phyloP scores from a whole-genome alignment of 345 rosid genomes.

The Firmiana major region DNA sequence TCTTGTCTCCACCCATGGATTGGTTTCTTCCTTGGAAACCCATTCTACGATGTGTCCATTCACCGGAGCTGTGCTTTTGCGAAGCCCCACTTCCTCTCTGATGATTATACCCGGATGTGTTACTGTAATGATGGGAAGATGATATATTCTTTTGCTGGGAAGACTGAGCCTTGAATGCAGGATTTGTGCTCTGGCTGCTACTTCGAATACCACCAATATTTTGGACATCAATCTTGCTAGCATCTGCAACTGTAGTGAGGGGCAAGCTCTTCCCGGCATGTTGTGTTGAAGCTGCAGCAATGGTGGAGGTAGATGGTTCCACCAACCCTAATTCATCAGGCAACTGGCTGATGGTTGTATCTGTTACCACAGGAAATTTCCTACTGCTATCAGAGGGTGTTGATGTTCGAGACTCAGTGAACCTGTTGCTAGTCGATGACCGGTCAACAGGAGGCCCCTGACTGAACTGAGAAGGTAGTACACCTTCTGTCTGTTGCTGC shows the following conservation, averaged over 20 bases:
- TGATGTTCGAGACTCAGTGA: slow-evolving; percentile 43
- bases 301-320: slow-evolving; percentile 47
- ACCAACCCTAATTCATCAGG: slow-evolving; percentile 59
- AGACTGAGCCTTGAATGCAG: slow-evolving; percentile 39
- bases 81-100: slow-evolving; percentile 40
- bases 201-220: slow-evolving; percentile 28
- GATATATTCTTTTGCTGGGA: slow-evolving; percentile 45
- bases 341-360: slow-evolving; percentile 40
- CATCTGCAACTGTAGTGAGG: slow-evolving; percentile 20
- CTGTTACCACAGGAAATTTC: slow-evolving; percentile 31
- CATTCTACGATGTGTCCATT: slow-evolving; percentile 61
- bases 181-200: slow-evolving; percentile 26
- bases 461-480: slow-evolving; percentile 52
- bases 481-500: slow-evolving; percentile 59
- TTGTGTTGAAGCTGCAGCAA: slow-evolving; percentile 32
- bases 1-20: slow-evolving; percentile 54
- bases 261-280: slow-evolving; percentile 34
- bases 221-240: slow-evolving; percentile 26
- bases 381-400: slow-evolving; percentile 33
- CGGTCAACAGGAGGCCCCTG: slow-evolving; percentile 50
- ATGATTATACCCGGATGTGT: slow-evolving; percentile 40
- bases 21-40: slow-evolving; percentile 78
- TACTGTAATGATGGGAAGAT: slow-evolving; percentile 42
- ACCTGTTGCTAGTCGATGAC: slow-evolving; percentile 42
- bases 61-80: slow-evolving; percentile 45